Base-by-base conservation (phyloP, 1,139 yeast species). In the Geotrichum australiense region DNA sequence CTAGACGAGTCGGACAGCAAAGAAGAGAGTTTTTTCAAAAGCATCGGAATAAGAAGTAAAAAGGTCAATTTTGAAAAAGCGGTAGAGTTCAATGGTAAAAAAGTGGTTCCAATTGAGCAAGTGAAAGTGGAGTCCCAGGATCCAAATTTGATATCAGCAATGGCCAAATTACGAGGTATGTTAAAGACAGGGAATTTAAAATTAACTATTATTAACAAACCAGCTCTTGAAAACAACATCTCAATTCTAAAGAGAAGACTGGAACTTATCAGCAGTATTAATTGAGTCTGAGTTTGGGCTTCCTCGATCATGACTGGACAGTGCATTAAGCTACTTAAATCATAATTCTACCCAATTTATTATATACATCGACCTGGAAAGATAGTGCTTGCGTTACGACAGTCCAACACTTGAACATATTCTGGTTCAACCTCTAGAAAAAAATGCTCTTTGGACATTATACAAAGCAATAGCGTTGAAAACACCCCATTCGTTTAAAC, bases 401-500 rank as follows among this genome's bases (percentile, higher is more conserved):
- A n/a, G n/a, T n/a, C n/a, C n/a, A n/a, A n/a, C n/a, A n/a, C n/a
- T n/a, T n/a, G n/a, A n/a, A n/a, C n/a, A n/a, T n/a, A n/a, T n/a
- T n/a, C n/a, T n/a, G n/a, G n/a, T n/a, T 37, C 20, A 42, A 8
- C 45, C 45, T 24, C 39, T 16, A 4, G 45, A 38, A 19, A 37
- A 36, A 20, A 37, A 27, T 10, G 89, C 76, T 59, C 74, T 80
- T 45, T 80, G 65, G 54, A 87, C 69, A 59, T 86, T 89, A 33
- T 78, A 68, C 16, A 76, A 61, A 32, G 82, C 74, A 43, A 80
- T 70, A 5, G 80, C 76, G 48, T 82, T 80, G 63, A 85, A 87
- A 50, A 76, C 62, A 4, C 76, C 61, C 84, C 94, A 87, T 60
- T 87, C 89, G 50, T 79, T 82, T 10, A 76, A 68, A 47, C 75